Conservation (phyloP, 78 protist genomes). For the Dictyostelium firmibasis region DNA sequence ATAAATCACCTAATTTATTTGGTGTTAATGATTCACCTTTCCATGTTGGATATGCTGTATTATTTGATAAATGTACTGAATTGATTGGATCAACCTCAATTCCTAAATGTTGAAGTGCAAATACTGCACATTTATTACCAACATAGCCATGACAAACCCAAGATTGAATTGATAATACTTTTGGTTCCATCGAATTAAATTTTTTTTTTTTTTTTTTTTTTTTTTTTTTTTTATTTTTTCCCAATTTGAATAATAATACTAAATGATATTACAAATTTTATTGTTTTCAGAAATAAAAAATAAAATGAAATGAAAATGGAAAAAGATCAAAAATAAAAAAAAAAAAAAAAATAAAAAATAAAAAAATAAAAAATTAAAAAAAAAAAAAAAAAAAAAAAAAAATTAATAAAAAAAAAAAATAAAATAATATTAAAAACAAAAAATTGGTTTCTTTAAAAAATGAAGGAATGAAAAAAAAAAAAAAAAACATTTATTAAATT, state of each 20-base stretch:
- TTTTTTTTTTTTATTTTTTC: not conserved
- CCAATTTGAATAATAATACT: too few species aligned
- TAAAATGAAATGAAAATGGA: too few species aligned
- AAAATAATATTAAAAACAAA: too few species aligned
- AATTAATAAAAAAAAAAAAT: too few species aligned
- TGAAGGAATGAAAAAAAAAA: too few species aligned
- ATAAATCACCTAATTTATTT: constrained; percentile 60
- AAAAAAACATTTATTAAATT: too few species aligned
- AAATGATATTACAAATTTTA: not conserved
- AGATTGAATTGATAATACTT: constrained; percentile 88
- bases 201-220: not conserved
- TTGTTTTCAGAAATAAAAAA: too few species aligned
- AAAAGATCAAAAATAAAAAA: not conserved
- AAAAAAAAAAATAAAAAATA: not conserved
- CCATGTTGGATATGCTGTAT: constrained; percentile 87
- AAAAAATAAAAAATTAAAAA: not conserved
- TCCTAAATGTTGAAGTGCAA: constrained; percentile 88
- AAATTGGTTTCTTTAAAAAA: too few species aligned
- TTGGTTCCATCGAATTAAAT: not conserved
- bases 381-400: too few species aligned
- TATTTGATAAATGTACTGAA: constrained; percentile 90
- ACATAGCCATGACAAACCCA: constrained; percentile 91
- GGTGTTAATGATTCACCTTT: constrained; percentile 83
- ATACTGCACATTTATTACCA: constrained; percentile 88
- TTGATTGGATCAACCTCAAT: constrained; percentile 88